Base-by-base conservation (phyloP, 352 stramenopile species). In the Plasmopara viticola region DNA sequence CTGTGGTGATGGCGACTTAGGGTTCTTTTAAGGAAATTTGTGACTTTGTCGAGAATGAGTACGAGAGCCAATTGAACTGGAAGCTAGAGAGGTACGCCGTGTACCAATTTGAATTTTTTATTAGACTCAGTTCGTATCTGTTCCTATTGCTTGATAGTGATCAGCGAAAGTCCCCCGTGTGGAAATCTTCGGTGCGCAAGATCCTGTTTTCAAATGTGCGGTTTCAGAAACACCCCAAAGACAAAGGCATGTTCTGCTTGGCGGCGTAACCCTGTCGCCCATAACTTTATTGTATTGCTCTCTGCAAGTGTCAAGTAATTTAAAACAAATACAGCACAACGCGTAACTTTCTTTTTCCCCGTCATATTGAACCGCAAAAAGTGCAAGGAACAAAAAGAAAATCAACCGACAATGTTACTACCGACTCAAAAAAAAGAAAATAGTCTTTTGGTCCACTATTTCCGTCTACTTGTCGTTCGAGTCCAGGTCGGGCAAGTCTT, bases 11-110 rank as follows among this genome's bases (percentile, higher is more conserved):
- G 12, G n/a, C 13, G 7, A 17, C 30, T 25, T 48, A 88, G 78
- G 81, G 80, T 33, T 81, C 85, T 4, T 95, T 94, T 62, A 95
- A 91, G 54, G 74, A 94, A 48, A 95, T 95, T 57, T 95, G 84
- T 31, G 77, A 93, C 52, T 92, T 93, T 64, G 80, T 95, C 33
- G 85, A 94, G 66, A 74, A 66, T 12, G 50, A 93, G 48, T 95
- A 93, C 64, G 75, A 89, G 48, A 88, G 73, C 47, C 76, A 91
- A 64, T 76, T 95, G 35, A 94, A 95, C 67, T 95, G 85, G 85
- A 95, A 95, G 59, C 66, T 95, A 7, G 85, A 95, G 53, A 87
- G 76, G 80, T 90, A 28, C 10, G 57, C 41, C 9, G 13, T 14
- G 13, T 38, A 14, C n/a, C n/a, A n/a, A n/a, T n/a, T n/a, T n/a